Base-by-base conservation (phyloP, 768 basidiomycete genomes). In the Trametes sanguinea region DNA sequence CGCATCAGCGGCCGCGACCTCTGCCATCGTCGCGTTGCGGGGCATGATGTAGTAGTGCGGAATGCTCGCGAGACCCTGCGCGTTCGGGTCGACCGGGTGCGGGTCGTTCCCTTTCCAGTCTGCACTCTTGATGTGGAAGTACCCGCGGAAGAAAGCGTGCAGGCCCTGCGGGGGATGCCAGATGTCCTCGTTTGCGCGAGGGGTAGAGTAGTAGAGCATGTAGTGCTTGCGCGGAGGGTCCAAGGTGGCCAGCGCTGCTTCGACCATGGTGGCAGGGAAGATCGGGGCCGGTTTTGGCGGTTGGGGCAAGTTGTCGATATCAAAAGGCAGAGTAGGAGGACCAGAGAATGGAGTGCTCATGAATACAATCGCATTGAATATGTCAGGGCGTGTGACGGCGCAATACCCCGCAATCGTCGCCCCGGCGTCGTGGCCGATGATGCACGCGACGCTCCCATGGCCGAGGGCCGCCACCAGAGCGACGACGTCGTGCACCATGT, bases 31-130 rank as follows among this genome's bases (percentile, higher is more conserved):
- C 40, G 78, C 73, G n/a, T 77, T 63, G 9, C 77, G 68, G 22
- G 78, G 81, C 85, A 88, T 87, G 68, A 86, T 74, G 67, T 88
- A 87, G 76, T 87, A 87, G 14, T 76, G 75, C 6, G 87, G 86
- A 30, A 88, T 37, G 33, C 33, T 33, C 16, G 61, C 67, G n/a
- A 67, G 54, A 29, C 61, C 55, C 52, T 43, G 48, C 4, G 61
- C 44, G 16, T 6, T 37, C 14, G 62, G 40, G 22, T 32, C 45
- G 16, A 65, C 42, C 2, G 76, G 76, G 42, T 73, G 75, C 0
- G 80, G 75, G 5, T 71, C 63, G 68, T 84, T 83, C 4, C 68
- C 68, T 4, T 66, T 60, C 81, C 82, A 83, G 61, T 84, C 81
- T 2, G 78, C 85, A 65, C 82, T 85, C 73, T 87, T 88, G 63